These are phyloP conservation scores for Jatropha curcas DNA, from an alignment of 345 rosid genomes.

Conservation along the genomic window DNA sequence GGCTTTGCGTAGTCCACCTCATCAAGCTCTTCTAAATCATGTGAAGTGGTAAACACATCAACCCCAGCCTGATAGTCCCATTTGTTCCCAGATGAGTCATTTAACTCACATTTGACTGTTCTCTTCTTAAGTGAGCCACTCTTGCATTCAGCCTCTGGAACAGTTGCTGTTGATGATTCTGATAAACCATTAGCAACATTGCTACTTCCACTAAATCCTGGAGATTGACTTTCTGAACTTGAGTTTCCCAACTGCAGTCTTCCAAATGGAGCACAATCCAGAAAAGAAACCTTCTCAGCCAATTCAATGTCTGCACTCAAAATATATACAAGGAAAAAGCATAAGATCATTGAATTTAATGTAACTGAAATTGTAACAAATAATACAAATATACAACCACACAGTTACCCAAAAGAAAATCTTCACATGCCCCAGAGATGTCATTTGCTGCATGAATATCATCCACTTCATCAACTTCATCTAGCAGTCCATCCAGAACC, in stretches of 20 bases:
- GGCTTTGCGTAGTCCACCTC: conserved; percentile 50
- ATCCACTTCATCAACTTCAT: conserved; percentile 66
- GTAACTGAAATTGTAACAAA: neutral
- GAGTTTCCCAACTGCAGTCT: conserved; percentile 40
- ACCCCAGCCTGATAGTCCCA: conserved; percentile 22
- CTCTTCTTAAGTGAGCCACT: conserved; percentile 33
- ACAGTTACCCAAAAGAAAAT: conserved; percentile 50
- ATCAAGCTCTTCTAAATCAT: conserved; percentile 27
- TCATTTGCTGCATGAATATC: conserved; percentile 58
- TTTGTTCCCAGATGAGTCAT: conserved; percentile 22
- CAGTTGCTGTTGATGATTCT: conserved; percentile 46
- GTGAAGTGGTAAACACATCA: conserved; percentile 14
- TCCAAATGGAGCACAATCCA: conserved; percentile 33
- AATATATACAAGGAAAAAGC: neutral
- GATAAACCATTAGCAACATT: conserved; percentile 46
- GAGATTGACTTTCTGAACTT: conserved; percentile 67
- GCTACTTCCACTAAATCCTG: conserved; percentile 56
- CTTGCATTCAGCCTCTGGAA: conserved; percentile 41
- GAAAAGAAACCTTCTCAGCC: conserved; percentile 47
- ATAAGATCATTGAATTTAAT: neutral
- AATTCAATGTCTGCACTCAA: conserved; percentile 56
- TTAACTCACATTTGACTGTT: conserved; percentile 19
- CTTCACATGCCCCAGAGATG: conserved; percentile 49
- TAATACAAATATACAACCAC: conserved; percentile 12
- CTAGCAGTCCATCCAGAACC: conserved; percentile 79